Evolutionary conservation across 352 stramenopile genomes (phyloP).

Genomic region (Pythium rishiriense): DNA sequence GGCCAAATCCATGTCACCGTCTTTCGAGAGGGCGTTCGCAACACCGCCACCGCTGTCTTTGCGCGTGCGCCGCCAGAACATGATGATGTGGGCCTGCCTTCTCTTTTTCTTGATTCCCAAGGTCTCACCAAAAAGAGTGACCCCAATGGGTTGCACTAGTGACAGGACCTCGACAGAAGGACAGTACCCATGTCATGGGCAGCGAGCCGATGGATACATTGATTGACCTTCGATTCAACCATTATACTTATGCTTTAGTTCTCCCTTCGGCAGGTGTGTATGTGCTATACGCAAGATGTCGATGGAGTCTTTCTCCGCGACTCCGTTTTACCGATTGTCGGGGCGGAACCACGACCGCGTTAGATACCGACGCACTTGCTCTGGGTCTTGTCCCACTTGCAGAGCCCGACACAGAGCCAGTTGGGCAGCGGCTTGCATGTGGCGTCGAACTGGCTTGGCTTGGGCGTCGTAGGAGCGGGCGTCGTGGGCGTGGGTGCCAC

Average conservation of each 20-base stretch:
- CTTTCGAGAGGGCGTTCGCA: slow-evolving; percentile 22
- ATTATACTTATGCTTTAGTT: too few species aligned
- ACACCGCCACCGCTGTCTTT: slow-evolving; percentile 19
- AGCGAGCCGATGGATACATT: too few species aligned
- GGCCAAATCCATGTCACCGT: slow-evolving; percentile 43
- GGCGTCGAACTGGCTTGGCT: background rate
- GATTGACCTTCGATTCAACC: too few species aligned
- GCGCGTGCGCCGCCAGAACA: slow-evolving; percentile 66
- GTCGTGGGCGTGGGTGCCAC: slow-evolving; percentile 4
- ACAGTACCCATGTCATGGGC: background rate
- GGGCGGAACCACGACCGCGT: too few species aligned
- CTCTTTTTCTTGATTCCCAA: background rate
- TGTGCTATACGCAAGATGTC: too few species aligned
- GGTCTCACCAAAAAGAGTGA: too few species aligned
- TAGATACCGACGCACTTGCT: slow-evolving; percentile 17
- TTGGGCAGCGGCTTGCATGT: slow-evolving; percentile 16
- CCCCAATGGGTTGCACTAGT: background rate
- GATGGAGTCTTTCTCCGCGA: too few species aligned
- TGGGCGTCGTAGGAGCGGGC: slow-evolving; percentile 4
- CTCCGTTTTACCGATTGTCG: too few species aligned
- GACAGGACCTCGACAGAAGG: background rate
- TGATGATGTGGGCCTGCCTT: too few species aligned
- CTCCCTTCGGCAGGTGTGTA: too few species aligned
- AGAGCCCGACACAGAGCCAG: slow-evolving; percentile 21
- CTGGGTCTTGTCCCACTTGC: slow-evolving; percentile 17